phyloP scores from a whole-genome alignment of 1,139 yeast genomes.

The Candida labiduridarum region DNA sequence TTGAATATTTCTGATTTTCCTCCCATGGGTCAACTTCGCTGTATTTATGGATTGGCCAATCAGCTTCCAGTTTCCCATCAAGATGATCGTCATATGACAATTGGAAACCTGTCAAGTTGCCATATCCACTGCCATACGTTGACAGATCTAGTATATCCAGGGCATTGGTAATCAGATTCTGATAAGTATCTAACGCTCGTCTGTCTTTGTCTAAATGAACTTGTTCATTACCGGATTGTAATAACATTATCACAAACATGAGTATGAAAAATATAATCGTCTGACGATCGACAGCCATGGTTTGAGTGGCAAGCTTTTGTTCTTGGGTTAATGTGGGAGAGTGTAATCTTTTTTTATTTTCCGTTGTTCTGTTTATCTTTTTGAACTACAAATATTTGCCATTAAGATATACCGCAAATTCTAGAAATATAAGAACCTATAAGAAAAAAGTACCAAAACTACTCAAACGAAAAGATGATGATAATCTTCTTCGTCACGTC shows the following conservation, averaged over 20 bases:
- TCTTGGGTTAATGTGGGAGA: no score
- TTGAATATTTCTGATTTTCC: slow-evolving; percentile 55
- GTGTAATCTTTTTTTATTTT: no score
- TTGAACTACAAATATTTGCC: no score
- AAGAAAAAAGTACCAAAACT: no score
- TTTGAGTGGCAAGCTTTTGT: neutral
- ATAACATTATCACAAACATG: slow-evolving; percentile 37
- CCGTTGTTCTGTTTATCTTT: no score
- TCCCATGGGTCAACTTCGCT: slow-evolving; percentile 48
- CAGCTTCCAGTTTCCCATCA: slow-evolving; percentile 42
- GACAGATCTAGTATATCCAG: slow-evolving; percentile 38
- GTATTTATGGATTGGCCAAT: slow-evolving; percentile 59
- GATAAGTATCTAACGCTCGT: slow-evolving; percentile 29
- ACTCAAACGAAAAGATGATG: no score
- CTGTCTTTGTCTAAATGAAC: slow-evolving; percentile 32
- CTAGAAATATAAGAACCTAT: no score
- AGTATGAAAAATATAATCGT: slow-evolving; percentile 40
- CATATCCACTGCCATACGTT: slow-evolving; percentile 58
- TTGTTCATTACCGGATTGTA: slow-evolving; percentile 29
- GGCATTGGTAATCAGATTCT: slow-evolving; percentile 33
- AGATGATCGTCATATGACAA: slow-evolving; percentile 61
- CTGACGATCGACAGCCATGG: slow-evolving; percentile 40
- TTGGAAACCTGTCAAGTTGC: slow-evolving; percentile 73
- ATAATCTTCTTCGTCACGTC: no score
- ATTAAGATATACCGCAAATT: no score